Evolutionary conservation across 2,329 filamentous ascomycete species (phyloP), one percentile per base, ranked within the genome.

Genomic region (Ascochyta fabae): DNA sequence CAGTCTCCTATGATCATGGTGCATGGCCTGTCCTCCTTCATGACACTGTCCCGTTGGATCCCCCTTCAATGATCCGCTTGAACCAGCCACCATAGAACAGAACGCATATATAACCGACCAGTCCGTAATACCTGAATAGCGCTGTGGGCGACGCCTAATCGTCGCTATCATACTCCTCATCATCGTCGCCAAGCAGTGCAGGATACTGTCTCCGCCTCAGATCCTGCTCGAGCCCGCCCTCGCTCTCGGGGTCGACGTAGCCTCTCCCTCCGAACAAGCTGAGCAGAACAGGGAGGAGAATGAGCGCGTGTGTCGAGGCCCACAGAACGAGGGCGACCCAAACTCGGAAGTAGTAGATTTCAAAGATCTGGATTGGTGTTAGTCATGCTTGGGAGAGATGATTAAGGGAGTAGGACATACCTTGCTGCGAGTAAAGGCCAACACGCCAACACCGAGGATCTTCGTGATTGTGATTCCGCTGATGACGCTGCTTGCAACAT

Each of bases 271-370:
- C 95, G 46, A 90, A 83, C 45, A 97, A 81, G 70, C 91, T 96
- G 62, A 99, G 81, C 2, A 90, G 89, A 1, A 98, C 95, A 0
- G 95, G 95, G 66, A 99, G 79, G 75, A 98, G 96, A 7, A 99
- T 84, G 43, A 99, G 81, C 0, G 95, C 92, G 75, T 99, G 95
- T 9, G 88, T 83, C 7, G 91, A 91, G 3, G 93, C 96, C 75
- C 96, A 94, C 9, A 96, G 75, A 10, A 99, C 93, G 50, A 99
- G 84, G 6, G 93, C 89, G 16, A 97, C 80, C 95, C 95, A 99
- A 39, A 99, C 90, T 39, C 95, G 86, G 83, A 99, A 99, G 78
- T 99, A 99, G 79, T 99, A 99, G 54, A 99, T 92, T 80, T 99
- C 96, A 69, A 99, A 99, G 71, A 99, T 99, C 85, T 75, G 51